Conservation (phyloP, 2,329 filamentous ascomycete genomes). For the Rutstroemia sp. region DNA sequence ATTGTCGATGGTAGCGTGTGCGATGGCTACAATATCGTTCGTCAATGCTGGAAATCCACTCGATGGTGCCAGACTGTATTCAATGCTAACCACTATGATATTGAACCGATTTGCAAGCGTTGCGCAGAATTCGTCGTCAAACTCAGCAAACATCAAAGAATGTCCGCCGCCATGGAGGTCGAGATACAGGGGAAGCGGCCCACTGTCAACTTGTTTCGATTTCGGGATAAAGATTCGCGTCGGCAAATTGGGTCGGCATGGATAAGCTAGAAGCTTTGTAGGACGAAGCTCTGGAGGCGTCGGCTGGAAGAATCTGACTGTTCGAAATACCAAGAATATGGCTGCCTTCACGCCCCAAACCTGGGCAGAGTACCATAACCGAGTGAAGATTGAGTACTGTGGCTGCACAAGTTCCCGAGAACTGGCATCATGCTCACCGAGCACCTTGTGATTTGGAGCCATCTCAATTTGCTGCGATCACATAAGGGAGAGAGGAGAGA, state of each 20-base stretch:
- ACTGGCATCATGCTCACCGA: background rate
- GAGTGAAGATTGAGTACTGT: conserved; percentile 7
- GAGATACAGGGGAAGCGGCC: conserved; percentile 37
- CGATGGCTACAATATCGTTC: conserved; percentile 39
- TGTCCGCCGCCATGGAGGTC: conserved; percentile 47
- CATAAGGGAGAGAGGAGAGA: too few relatives aligned
- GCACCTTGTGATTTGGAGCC: background rate
- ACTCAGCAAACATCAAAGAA: conserved; percentile 34
- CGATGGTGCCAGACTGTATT: conserved; percentile 42
- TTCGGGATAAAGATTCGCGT: conserved; percentile 36
- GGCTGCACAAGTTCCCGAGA: conserved; percentile 4
- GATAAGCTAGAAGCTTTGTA: conserved; percentile 14
- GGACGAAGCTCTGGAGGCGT: conserved; percentile 6
- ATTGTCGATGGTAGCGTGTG: conserved; percentile 37
- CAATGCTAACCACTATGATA: conserved; percentile 40
- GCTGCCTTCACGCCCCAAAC: conserved; percentile 12
- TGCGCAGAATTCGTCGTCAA: conserved; percentile 42
- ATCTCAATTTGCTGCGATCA: background rate
- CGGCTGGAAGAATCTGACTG: conserved; percentile 4
- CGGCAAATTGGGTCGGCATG: conserved; percentile 22
- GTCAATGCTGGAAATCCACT: conserved; percentile 38
- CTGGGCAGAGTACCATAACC: conserved; percentile 10
- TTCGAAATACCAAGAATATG: conserved; percentile 4
- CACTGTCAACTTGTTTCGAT: conserved; percentile 28
- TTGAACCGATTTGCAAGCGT: conserved; percentile 34